Evolutionary conservation across 129 eudicot genomes (phyloP), one percentile per base, ranked within the genome.

Genomic region (Tanacetum coccineum): DNA sequence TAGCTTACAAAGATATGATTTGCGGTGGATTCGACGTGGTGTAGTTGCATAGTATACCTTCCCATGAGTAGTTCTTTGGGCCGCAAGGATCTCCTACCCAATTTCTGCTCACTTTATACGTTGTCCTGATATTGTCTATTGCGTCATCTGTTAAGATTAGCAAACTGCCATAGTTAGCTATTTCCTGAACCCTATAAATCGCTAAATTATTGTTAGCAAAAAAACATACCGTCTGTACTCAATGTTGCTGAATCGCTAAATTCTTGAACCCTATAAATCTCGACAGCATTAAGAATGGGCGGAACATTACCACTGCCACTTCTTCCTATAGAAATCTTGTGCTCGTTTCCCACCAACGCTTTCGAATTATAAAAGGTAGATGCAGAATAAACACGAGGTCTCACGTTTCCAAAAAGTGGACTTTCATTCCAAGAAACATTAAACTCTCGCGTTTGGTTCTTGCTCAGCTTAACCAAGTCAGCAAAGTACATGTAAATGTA

Each of bases 41-140:
- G 70, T 61, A 68, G 44, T 63, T 68, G 70, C 80, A 76, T 25
- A 9, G 13, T 52, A 76, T 48, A 69, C 80, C 80, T 42, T 69
- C 75, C 80, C 80, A 76, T 13, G 80, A 76, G 70, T 76, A 76
- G 58, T 76, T 76, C 59, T 44, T 69, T 45, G 80, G 80, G 30
- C 76, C 74, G 44, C 80, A 76, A 44, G 80, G 75, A 62, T 76
- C 80, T 13, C 80, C 80, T 19, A 62, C 75, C 76, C 80, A 69
- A 54, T 54, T 76, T 62, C 40, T 54, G 15, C 55, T 76, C 70
- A 62, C 49, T 62, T 76, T 55, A 70, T 76, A 70, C 7, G 71
- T 62, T 53, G 54, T 69, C 63, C 42, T 76, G 9, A 62, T 76
- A 44, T 63, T 44, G 20, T 52, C 19, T 63, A 76, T 50, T 62